Evolutionary conservation across 2,329 filamentous ascomycete genomes (phyloP), one percentile per base, ranked within the genome.

Genomic region (Fusarium kyushuense): DNA sequence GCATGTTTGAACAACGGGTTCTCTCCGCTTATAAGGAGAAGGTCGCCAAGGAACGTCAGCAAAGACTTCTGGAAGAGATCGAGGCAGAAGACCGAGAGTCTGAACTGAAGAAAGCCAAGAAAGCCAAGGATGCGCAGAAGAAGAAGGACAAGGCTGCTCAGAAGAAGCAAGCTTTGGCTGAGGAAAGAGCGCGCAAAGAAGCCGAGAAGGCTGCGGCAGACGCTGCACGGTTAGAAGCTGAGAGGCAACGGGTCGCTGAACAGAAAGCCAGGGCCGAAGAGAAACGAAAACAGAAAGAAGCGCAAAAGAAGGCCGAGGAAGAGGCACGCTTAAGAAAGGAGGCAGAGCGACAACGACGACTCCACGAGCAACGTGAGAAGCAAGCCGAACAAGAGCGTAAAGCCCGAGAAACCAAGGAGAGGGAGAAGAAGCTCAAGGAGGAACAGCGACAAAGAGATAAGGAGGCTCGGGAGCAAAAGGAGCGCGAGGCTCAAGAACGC

Each of bases 1-100:
- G 96, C 67, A 99, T 99, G 96, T 99, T 99, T 79, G 96, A 99
- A 82, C 96, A 99, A 79, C 88, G 96, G 67, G 96, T 99, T 23
- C 85, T 99, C 61, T 95, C 92, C 41, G 96, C 96, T n/a, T 99
- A 99, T 81, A 92, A 94, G 78, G 95, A 98, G 81, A 97, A 97
- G 78, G 95, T 99, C 5, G 93, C 96, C 19, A 90, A 91, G 73
- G 95, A 99, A 81, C 92, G 96, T 29, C 95, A 97, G 76, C 86
- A 92, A 75, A 94, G 94, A 77, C 89, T 99, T 23, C 85, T 99
- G 27, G 92, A 97, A 77, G 96, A 99, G 78, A 84, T 97, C 4
- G 90, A 94, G 70, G 93, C 97, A 76, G 96, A 99, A 78, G 87
- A 88, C 67, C 88, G 89, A 56, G 87, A 90, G 49, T 90, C 92